A percentile compares a stretch with the other conserved stretches of the same genome.
Evolutionary conservation across 257 asterid species (phyloP).

Genomic region (Forsythia viridissima): DNA sequence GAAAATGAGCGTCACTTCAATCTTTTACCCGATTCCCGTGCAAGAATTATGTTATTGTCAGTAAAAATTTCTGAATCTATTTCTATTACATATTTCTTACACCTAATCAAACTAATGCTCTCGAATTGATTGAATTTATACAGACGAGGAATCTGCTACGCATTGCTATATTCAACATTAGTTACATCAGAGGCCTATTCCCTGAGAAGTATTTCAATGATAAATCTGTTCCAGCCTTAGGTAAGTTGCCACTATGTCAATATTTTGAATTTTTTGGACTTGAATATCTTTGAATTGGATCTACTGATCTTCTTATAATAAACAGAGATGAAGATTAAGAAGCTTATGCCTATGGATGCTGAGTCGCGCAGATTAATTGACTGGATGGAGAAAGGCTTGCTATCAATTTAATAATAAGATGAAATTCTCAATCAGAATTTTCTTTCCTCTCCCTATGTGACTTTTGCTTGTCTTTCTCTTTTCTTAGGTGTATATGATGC

Average conservation of each 20-base stretch:
- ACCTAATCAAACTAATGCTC: background rate
- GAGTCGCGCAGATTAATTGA: conserved; percentile 95
- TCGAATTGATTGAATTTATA: conserved; percentile 20
- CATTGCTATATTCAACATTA: conserved; percentile 69
- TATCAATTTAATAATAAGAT: background rate
- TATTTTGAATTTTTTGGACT: background rate
- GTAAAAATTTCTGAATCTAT: background rate
- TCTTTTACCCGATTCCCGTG: background rate
- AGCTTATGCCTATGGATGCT: conserved; percentile 97
- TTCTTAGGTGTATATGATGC: conserved; percentile 89
- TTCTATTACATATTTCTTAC: background rate
- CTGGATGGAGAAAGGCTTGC: conserved; percentile 96
- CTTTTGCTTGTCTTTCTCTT: conserved; percentile 20
- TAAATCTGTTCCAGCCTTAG: conserved; percentile 92
- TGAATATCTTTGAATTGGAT: conserved; percentile 9
- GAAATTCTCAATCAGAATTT: conserved; percentile 5
- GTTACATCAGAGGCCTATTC: conserved; percentile 94
- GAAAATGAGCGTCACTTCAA: conserved; percentile 23
- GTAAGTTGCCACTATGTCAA: conserved; percentile 37
- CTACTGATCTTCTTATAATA: conserved; percentile 19
- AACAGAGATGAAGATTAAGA: conserved; percentile 93
- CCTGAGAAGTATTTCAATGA: conserved; percentile 92
- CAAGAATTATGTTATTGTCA: background rate
- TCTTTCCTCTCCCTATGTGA: conserved; percentile 17
- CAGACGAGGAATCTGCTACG: conserved; percentile 90